A percentile compares a stretch with the other conserved stretches of the same genome.
Evolutionary conservation across 1,139 yeast species (phyloP).

Genomic region (Candida neerlandica): DNA sequence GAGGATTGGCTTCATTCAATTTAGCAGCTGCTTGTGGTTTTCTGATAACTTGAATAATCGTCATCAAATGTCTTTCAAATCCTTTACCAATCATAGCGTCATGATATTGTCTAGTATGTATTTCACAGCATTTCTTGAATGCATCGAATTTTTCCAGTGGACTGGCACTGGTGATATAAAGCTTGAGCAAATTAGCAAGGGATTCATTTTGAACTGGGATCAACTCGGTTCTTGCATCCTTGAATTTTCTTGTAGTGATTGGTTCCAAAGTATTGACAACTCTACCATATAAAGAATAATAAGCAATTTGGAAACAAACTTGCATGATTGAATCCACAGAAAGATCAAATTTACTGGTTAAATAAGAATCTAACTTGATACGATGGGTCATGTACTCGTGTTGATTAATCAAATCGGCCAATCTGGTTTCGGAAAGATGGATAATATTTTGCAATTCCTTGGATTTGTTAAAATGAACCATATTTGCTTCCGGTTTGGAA

Average conservation of each 20-base stretch:
- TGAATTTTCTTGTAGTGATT: constrained; percentile 67
- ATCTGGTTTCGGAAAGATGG: constrained; percentile 72
- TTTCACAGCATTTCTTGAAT: constrained; percentile 53
- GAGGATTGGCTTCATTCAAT: constrained; percentile 46
- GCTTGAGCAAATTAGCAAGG: constrained; percentile 57
- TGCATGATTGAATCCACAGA: constrained; percentile 71
- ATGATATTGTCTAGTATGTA: constrained; percentile 51
- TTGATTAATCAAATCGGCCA: constrained; percentile 74
- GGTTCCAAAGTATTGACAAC: constrained; percentile 72
- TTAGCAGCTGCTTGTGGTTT: constrained; percentile 33
- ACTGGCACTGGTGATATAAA: constrained; percentile 57
- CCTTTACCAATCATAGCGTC: constrained; percentile 65
- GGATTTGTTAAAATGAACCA: constrained; percentile 54
- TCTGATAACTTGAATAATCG: constrained; percentile 52
- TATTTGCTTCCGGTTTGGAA: constrained; percentile 44
- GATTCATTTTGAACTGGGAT: constrained; percentile 62
- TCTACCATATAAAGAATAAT: constrained; percentile 73
- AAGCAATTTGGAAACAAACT: constrained; percentile 66
- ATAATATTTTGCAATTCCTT: constrained; percentile 49
- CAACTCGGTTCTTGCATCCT: constrained; percentile 69
- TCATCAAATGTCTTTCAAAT: constrained; percentile 70
- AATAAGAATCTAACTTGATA: constrained; percentile 45
- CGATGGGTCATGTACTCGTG: constrained; percentile 57
- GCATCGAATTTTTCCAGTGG: constrained; percentile 51
- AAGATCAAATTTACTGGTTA: constrained; percentile 53